Percentiles rank a stretch among this genome's conserved stretches.
These are phyloP conservation scores for Russula earlei DNA, from an alignment of 768 basidiomycete species.

Conservation along the genomic window DNA sequence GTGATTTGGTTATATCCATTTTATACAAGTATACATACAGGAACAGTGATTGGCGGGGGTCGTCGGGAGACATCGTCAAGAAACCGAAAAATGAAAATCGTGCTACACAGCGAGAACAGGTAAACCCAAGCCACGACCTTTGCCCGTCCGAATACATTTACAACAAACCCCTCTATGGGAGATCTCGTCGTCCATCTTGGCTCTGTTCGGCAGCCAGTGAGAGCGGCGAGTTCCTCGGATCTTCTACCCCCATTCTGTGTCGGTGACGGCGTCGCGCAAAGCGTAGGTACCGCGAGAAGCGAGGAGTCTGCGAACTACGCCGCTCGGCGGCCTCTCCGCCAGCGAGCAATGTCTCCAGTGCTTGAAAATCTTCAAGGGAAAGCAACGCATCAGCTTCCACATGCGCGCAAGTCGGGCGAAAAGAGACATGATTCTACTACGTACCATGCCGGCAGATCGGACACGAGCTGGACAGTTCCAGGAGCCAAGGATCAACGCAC, in stretches of 20 bases:
- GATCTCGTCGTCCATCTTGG: not conserved
- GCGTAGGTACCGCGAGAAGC: conserved; percentile 29
- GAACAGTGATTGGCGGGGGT: too few relatives aligned
- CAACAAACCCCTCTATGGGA: too few relatives aligned
- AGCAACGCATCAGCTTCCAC: not conserved
- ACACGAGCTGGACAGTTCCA: conserved; percentile 84
- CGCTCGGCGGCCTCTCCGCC: conserved; percentile 13
- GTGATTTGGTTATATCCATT: too few relatives aligned
- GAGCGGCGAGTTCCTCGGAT: conserved; percentile 23
- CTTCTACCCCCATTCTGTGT: conserved; percentile 19
- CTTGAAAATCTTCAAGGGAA: conserved; percentile 27
- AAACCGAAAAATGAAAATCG: too few relatives aligned
- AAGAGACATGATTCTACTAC: conserved; percentile 13
- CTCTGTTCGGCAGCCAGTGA: conserved; percentile 18
- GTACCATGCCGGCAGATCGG: conserved; percentile 87
- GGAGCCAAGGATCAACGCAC: conserved; percentile 90
- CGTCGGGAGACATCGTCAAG: too few relatives aligned
- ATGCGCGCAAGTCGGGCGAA: too few relatives aligned
- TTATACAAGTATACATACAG: too few relatives aligned
- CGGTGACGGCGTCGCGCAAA: conserved; percentile 25
- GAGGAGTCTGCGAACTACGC: conserved; percentile 22
- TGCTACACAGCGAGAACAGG: too few relatives aligned
- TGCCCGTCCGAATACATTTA: too few relatives aligned
- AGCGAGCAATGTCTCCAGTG: conserved; percentile 27
- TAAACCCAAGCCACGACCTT: too few relatives aligned